Percentiles rank a stretch among this genome's conserved stretches.
Conservation (phyloP, 106 monocot species). For the Phalaenopsis equestris region DNA sequence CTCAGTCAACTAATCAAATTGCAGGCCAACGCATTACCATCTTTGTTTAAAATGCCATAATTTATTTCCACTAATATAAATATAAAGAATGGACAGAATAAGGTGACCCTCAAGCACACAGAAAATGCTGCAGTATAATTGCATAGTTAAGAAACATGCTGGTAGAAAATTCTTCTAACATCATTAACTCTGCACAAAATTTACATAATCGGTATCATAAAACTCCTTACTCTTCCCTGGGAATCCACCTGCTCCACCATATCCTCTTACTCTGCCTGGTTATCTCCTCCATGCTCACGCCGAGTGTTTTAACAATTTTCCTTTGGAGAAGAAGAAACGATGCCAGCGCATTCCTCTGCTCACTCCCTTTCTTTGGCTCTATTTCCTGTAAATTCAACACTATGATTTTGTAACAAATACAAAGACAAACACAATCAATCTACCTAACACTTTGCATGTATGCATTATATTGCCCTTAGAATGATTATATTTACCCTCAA, state of each 20-base stretch:
- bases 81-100: too few relatives aligned
- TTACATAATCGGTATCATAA: not conserved
- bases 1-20: too few relatives aligned
- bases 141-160: not conserved
- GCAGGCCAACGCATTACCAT: too few relatives aligned
- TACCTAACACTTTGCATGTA: too few relatives aligned
- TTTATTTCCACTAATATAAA: too few relatives aligned
- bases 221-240: slow-evolving; percentile 48
- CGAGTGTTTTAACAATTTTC: slow-evolving; percentile 66
- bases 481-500: slow-evolving; percentile 37
- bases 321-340: slow-evolving; percentile 74
- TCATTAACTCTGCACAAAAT: slow-evolving; percentile 1
- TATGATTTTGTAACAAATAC: not conserved
- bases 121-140: not conserved
- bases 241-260: slow-evolving; percentile 98
- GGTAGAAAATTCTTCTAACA: not conserved
- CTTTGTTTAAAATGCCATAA: too few relatives aligned
- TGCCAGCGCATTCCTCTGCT: slow-evolving; percentile 66
- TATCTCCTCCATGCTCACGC: slow-evolving; percentile 81
- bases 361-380: slow-evolving; percentile 53
- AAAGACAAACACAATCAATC: not conserved
- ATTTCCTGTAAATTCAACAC: slow-evolving; percentile 40
- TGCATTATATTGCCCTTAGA: too few relatives aligned
- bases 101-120: not conserved
- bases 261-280: slow-evolving; percentile 60